Conservation (phyloP, 192 early-diverging fungal genomes). For the Rhizoclosmatium sp. region DNA sequence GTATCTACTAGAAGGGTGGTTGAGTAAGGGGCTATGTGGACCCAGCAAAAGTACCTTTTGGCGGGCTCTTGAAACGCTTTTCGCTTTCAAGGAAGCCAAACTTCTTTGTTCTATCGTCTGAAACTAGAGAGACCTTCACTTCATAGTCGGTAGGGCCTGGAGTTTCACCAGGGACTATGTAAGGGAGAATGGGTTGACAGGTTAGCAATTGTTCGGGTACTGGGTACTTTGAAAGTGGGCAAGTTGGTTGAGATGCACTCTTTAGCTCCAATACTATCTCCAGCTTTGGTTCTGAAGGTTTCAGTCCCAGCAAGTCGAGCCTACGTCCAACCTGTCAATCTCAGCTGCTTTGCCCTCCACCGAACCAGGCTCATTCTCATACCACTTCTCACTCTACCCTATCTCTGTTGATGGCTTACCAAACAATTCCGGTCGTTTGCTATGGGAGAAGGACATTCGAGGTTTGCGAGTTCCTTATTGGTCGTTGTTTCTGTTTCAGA, state of each 20-base stretch:
- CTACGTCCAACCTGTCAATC: too few relatives aligned
- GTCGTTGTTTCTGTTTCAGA: too few relatives aligned
- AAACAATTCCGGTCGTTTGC: conserved; percentile 12
- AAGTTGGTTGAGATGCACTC: neutral
- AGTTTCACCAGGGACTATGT: neutral
- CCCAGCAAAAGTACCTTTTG: neutral
- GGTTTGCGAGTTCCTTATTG: too few relatives aligned
- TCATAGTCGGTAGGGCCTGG: conserved; percentile 34
- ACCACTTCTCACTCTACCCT: too few relatives aligned
- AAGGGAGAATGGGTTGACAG: neutral
- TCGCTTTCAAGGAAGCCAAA: conserved; percentile 15
- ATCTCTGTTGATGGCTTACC: neutral
- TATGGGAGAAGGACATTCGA: conserved; percentile 25
- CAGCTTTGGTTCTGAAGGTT: neutral
- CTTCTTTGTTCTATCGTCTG: conserved; percentile 26
- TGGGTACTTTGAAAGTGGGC: too few relatives aligned
- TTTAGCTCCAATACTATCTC: neutral
- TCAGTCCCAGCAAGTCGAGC: too few relatives aligned
- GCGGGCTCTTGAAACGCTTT: conserved; percentile 24
- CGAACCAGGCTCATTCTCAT: too few relatives aligned
- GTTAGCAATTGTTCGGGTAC: too few relatives aligned
- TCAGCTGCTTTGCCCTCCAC: too few relatives aligned
- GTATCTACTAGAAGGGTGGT: neutral
- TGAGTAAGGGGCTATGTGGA: neutral
- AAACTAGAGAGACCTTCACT: conserved; percentile 21